phyloP scores from a whole-genome alignment of 1,284 basidiomycete genomes.

The Ustilago vetiveriae region DNA sequence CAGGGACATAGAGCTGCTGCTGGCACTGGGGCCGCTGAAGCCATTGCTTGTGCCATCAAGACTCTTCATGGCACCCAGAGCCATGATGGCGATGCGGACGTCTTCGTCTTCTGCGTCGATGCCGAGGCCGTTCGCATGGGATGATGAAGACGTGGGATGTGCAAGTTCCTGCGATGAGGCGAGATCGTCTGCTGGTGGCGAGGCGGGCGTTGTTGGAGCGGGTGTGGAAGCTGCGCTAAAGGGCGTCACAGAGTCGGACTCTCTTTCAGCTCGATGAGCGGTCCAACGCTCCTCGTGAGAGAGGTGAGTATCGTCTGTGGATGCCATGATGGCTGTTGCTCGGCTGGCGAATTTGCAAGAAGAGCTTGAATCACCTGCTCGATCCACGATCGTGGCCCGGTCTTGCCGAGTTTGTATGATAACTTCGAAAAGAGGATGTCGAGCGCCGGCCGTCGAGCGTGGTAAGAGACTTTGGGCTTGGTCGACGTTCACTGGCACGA shows the following conservation, averaged over 20 bases:
- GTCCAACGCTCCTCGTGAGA: constrained; percentile 45
- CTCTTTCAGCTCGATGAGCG: constrained; percentile 31
- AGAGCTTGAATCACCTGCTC: too few relatives aligned
- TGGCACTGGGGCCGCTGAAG: constrained; percentile 11
- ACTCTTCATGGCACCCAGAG: constrained; percentile 56
- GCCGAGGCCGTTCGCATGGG: constrained; percentile 26
- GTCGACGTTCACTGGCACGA: too few relatives aligned
- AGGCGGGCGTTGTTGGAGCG: constrained; percentile 37
- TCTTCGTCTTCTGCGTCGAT: constrained; percentile 57
- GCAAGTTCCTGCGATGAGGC: constrained; percentile 24
- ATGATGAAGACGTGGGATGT: neutral
- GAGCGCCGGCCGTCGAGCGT: too few relatives aligned
- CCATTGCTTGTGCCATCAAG: constrained; percentile 41
- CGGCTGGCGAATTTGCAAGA: too few relatives aligned
- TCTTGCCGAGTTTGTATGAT: too few relatives aligned
- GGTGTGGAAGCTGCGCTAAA: constrained; percentile 41
- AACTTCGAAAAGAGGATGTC: too few relatives aligned
- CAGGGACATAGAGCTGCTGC: constrained; percentile 20
- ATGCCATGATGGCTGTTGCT: constrained; percentile 13
- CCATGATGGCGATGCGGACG: constrained; percentile 60
- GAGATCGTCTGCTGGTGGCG: constrained; percentile 37
- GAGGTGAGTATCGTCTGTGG: constrained; percentile 14
- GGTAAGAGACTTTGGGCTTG: too few relatives aligned
- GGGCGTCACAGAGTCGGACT: constrained; percentile 12
- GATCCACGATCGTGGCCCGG: too few relatives aligned